Conservation (phyloP, 805 yeast genomes). For the Yarrowia sp. region DNA sequence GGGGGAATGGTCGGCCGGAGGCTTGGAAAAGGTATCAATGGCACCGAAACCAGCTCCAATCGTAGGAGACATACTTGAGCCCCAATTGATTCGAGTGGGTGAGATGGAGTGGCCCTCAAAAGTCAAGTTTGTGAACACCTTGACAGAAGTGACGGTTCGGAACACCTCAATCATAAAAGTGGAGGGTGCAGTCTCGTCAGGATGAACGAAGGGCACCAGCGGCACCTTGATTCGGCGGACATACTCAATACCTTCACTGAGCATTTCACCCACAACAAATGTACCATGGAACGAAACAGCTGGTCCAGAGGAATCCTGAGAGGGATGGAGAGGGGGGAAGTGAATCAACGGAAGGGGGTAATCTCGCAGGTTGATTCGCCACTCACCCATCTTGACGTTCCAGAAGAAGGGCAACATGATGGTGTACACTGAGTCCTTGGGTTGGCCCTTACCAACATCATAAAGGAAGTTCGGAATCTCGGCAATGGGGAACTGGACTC, state of each 20-base stretch:
- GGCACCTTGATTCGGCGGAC: conserved; percentile 62
- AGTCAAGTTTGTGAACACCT: conserved; percentile 60
- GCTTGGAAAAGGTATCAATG: conserved; percentile 81
- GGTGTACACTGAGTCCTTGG: conserved; percentile 64
- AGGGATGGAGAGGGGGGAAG: conserved; percentile 53
- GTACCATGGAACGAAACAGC: conserved; percentile 54
- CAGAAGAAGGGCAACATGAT: conserved; percentile 62
- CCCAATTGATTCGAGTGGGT: conserved; percentile 76
- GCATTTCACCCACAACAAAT: conserved; percentile 64
- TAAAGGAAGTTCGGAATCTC: conserved; percentile 60
- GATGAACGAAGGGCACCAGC: conserved; percentile 44
- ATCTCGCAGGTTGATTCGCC: conserved; percentile 72
- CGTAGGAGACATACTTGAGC: conserved; percentile 78
- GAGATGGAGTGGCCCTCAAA: conserved; percentile 52
- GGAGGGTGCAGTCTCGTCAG: conserved; percentile 39
- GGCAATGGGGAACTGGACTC: conserved; percentile 51
- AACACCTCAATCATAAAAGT: conserved; percentile 62
- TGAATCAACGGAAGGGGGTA: conserved; percentile 80
- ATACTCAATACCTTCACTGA: conserved; percentile 49
- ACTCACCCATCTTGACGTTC: conserved; percentile 55
- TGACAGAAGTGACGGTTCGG: conserved; percentile 72
- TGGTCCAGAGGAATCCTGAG: conserved; percentile 38
- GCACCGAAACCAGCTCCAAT: conserved; percentile 73
- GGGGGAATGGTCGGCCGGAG: conserved; percentile 81
- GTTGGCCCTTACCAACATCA: conserved; percentile 79